Evolutionary conservation across 2,329 filamentous ascomycete genomes (phyloP), one percentile per base, ranked within the genome.

Genomic region (Tolypocladium cylindrosporum): DNA sequence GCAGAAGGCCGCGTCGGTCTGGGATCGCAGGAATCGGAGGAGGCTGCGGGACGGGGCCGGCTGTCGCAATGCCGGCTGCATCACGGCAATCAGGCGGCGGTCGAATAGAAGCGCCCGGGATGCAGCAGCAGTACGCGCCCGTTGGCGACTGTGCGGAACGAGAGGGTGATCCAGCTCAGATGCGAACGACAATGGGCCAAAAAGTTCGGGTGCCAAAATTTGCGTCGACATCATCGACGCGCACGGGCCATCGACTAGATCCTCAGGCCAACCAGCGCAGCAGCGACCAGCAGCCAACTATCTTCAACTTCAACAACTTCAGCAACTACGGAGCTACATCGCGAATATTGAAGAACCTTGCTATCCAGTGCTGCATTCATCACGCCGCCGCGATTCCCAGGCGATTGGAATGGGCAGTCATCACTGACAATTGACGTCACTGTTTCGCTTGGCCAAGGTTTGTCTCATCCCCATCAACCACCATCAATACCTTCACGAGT

Each of bases 11-110:
- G 77, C 77, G 64, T 88, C 81, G 62, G 88, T 84, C 71, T 92
- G 89, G 57, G 78, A 82, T 63, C 84, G 85, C 62, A 94, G 79
- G 70, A 90, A 93, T 64, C 85, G 85, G 61, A 94, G 77, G 24
- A 93, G 81, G 59, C 71, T 75, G 63, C 72, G 72, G 55, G 81
- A 84, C 34, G 82, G 82, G 55, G 78, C 80, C 54, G 76, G 74
- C 45, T 69, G 61, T 61, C 71, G 73, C 65, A 77, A 65, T 62
- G 71, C 68, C 60, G 73, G 71, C 62, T 75, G 75, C 77, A 82
- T 83, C 61, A 67, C 73, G 63, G 36, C 52, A 52, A 41, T 56
- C 43, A 59, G 58, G 60, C 61, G 59, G 56, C 61, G 58, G 39
- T 36, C n/a, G 14, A 19, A 31, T 21, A 52, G 14, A 55, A 41